Percentiles rank a stretch among this genome's conserved stretches.
Conservation (phyloP, 257 asterid species). For the Linaria vulgaris region DNA sequence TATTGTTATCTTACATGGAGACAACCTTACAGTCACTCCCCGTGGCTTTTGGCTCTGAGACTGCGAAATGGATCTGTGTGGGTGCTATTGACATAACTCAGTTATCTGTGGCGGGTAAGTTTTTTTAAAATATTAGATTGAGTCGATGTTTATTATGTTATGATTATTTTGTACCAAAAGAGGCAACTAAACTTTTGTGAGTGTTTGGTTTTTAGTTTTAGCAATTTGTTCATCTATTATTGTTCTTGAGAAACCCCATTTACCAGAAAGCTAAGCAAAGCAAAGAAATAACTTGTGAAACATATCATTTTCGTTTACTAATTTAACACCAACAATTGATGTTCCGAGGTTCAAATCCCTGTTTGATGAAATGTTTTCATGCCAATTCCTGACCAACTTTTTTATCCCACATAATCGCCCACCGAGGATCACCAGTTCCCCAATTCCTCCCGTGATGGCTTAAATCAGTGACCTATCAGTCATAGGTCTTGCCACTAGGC, state of each 20-base stretch:
- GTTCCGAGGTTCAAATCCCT: too few relatives aligned
- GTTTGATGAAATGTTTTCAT: too few relatives aligned
- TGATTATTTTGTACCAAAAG: neutral
- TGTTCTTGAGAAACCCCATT: neutral
- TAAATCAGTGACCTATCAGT: too few relatives aligned
- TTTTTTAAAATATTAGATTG: neutral
- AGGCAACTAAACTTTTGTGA: neutral
- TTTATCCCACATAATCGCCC: too few relatives aligned
- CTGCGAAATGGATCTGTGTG: conserved; percentile 98
- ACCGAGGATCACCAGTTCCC: too few relatives aligned
- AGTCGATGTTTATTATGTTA: neutral
- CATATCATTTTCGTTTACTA: too few relatives aligned
- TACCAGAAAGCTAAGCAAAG: neutral
- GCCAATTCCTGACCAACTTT: too few relatives aligned
- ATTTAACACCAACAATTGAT: too few relatives aligned
- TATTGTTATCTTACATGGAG: conserved; percentile 15
- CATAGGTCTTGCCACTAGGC: too few relatives aligned
- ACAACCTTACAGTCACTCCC: conserved; percentile 74
- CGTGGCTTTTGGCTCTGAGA: conserved; percentile 90
- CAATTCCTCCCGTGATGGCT: too few relatives aligned
- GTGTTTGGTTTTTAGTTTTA: neutral
- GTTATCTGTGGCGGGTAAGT: conserved; percentile 84
- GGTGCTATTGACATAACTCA: conserved; percentile 98
- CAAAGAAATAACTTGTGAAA: neutral
- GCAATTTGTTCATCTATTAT: neutral